phyloP scores from a whole-genome alignment of 2,329 filamentous ascomycete species.

The Thermomyces lanuginosus region DNA sequence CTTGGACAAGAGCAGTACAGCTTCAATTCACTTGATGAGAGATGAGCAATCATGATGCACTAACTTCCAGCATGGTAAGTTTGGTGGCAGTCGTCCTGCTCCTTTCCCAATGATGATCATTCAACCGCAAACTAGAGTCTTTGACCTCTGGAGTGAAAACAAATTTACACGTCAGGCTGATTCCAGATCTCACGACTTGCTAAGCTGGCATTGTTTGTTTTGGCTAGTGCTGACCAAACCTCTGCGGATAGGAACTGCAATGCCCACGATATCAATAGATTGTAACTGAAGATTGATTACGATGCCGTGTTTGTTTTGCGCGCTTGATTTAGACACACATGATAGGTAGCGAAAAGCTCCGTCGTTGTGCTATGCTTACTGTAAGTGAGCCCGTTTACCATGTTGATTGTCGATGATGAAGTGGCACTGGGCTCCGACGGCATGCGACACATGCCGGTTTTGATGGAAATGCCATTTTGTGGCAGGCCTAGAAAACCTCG shows the following conservation, averaged over 20 bases:
- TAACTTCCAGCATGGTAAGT: slow-evolving; percentile 3
- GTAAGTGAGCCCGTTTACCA: background rate
- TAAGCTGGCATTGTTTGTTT: slow-evolving; percentile 7
- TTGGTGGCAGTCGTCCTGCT: slow-evolving; percentile 4
- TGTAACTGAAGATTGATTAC: too few species aligned
- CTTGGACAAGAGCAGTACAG: too few species aligned
- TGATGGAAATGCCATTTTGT: slow-evolving; percentile 80
- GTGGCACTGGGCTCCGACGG: slow-evolving; percentile 93
- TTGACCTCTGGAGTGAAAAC: slow-evolving; percentile 85
- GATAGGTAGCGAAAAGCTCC: background rate
- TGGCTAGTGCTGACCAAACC: background rate
- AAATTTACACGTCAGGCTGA: slow-evolving; percentile 87
- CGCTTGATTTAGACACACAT: too few species aligned
- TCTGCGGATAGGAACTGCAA: too few species aligned
- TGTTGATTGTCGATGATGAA: slow-evolving; percentile 25
- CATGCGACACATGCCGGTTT: slow-evolving; percentile 38
- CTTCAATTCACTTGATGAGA: too few species aligned
- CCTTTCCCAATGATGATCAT: slow-evolving; percentile 54
- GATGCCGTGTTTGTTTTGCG: too few species aligned
- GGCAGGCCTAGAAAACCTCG: slow-evolving; percentile 99
- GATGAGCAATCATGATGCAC: background rate
- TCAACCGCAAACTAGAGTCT: slow-evolving; percentile 93
- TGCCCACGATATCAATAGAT: too few species aligned
- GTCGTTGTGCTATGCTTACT: background rate
- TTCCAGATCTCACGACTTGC: slow-evolving; percentile 21